Conservation (phyloP, 495 filamentous ascomycete species). For the Chaetomium fimeti region DNA sequence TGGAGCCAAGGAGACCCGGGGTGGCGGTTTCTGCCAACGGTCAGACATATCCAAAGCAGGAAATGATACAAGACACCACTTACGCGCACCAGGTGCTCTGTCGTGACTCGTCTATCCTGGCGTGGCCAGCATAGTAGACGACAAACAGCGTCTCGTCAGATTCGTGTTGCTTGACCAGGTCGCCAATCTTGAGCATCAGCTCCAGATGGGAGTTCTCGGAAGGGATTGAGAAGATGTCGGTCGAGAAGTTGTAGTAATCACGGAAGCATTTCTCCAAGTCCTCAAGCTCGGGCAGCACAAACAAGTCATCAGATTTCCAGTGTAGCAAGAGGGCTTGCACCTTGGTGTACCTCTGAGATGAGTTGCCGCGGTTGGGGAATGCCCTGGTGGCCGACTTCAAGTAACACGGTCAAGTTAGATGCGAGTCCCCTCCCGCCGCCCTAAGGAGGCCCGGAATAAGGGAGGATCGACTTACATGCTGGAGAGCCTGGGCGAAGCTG, state of each 20-base stretch:
- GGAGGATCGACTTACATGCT: slow-evolving; percentile 42
- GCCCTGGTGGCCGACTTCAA: slow-evolving; percentile 50
- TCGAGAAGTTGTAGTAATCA: slow-evolving; percentile 48
- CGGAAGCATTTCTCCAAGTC: slow-evolving; percentile 51
- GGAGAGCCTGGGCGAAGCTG: slow-evolving; percentile 48
- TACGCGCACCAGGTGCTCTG: slow-evolving; percentile 56
- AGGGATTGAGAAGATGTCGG: slow-evolving; percentile 52
- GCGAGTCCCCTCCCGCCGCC: background rate
- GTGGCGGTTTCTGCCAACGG: slow-evolving; percentile 33
- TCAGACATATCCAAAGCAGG: slow-evolving; percentile 1
- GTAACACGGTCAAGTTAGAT: slow-evolving; percentile 6
- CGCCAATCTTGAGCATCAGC: slow-evolving; percentile 49
- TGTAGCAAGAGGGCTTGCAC: slow-evolving; percentile 54
- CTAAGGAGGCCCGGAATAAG: background rate
- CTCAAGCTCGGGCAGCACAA: slow-evolving; percentile 52
- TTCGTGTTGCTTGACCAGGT: slow-evolving; percentile 53
- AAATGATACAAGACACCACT: slow-evolving; percentile 20
- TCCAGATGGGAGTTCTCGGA: slow-evolving; percentile 51
- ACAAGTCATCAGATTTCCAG: slow-evolving; percentile 56
- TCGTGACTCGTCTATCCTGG: slow-evolving; percentile 50
- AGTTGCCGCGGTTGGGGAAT: slow-evolving; percentile 47
- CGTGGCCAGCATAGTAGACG: slow-evolving; percentile 57
- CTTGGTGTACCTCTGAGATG: slow-evolving; percentile 49
- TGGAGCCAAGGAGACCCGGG: slow-evolving; percentile 47
- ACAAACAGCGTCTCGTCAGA: slow-evolving; percentile 50